These are phyloP conservation scores for Fagopyrum homotropicum DNA, from an alignment of 148 eudicot species.

Conservation along the genomic window DNA sequence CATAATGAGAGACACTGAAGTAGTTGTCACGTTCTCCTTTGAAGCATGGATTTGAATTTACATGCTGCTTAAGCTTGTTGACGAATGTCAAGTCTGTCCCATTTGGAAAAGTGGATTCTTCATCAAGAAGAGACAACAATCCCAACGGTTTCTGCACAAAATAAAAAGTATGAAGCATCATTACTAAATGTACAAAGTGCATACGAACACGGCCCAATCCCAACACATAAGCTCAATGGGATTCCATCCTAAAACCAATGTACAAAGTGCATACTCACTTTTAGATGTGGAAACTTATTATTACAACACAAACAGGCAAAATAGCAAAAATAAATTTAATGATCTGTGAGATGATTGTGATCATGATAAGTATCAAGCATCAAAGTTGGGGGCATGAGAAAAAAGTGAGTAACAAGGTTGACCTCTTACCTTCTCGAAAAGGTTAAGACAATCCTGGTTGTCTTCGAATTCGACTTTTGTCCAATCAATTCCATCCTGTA, in stretches of 20 bases:
- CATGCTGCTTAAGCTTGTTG: constrained; percentile 85
- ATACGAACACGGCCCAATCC: too few relatives aligned
- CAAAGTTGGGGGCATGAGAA: neutral
- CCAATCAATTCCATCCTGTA: constrained; percentile 98
- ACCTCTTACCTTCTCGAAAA: constrained; percentile 73
- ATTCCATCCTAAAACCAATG: too few relatives aligned
- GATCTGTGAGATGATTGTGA: neutral
- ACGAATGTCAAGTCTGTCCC: constrained; percentile 91
- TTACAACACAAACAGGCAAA: neutral
- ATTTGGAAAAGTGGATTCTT: constrained; percentile 95
- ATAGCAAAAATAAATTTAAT: neutral
- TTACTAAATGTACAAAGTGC: neutral
- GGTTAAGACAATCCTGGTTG: constrained; percentile 87
- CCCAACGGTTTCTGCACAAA: constrained; percentile 84
- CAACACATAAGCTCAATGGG: too few relatives aligned
- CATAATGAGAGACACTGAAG: constrained; percentile 82
- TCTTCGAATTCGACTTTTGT: constrained; percentile 90
- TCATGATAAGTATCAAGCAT: neutral
- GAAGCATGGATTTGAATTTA: constrained; percentile 61
- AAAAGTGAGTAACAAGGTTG: neutral
- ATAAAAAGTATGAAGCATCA: neutral
- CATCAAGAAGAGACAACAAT: constrained; percentile 74
- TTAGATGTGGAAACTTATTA: too few relatives aligned
- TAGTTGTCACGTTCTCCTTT: constrained; percentile 82
- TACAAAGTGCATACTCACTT: too few relatives aligned